Evolutionary conservation across 495 filamentous ascomycete species (phyloP).

Genomic region (Lophiostoma macrostomum): DNA sequence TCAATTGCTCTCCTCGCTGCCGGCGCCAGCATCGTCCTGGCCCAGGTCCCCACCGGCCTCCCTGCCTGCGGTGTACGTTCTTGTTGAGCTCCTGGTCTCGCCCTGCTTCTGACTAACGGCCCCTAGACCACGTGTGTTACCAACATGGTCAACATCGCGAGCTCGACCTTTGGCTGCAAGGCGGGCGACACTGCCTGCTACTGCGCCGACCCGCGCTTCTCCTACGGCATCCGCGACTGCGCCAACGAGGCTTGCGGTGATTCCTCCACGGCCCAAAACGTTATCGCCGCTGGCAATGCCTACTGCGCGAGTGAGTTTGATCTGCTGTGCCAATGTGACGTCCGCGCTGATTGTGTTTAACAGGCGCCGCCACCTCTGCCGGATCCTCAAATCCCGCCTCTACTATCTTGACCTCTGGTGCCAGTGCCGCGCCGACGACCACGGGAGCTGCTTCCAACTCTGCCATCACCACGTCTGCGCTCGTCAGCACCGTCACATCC

Average conservation of each 20-base stretch:
- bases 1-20: constrained; percentile 37
- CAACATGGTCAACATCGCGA: constrained; percentile 68
- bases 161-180: constrained; percentile 57
- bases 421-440: constrained; percentile 18
- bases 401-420: constrained; percentile 30
- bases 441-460: constrained; percentile 27
- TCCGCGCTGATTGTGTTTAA: neutral
- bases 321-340: neutral
- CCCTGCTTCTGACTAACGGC: neutral
- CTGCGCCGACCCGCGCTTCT: constrained; percentile 66
- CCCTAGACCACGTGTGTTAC: constrained; percentile 63
- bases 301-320: constrained; percentile 42
- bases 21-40: constrained; percentile 35
- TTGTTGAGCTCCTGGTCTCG: neutral
- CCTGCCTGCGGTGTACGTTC: constrained; percentile 30
- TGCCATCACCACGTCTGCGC: constrained; percentile 35
- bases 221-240: constrained; percentile 78
- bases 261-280: constrained; percentile 29
- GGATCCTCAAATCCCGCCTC: constrained; percentile 17
- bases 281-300: constrained; percentile 43
- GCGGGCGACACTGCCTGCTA: constrained; percentile 61
- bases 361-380: constrained; percentile 10
- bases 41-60: constrained; percentile 34
- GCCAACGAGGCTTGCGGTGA: constrained; percentile 60
- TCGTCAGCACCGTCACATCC: constrained; percentile 33